These are phyloP conservation scores for Aspergillus leporis DNA, from an alignment of 495 filamentous ascomycete species.

Conservation along the genomic window DNA sequence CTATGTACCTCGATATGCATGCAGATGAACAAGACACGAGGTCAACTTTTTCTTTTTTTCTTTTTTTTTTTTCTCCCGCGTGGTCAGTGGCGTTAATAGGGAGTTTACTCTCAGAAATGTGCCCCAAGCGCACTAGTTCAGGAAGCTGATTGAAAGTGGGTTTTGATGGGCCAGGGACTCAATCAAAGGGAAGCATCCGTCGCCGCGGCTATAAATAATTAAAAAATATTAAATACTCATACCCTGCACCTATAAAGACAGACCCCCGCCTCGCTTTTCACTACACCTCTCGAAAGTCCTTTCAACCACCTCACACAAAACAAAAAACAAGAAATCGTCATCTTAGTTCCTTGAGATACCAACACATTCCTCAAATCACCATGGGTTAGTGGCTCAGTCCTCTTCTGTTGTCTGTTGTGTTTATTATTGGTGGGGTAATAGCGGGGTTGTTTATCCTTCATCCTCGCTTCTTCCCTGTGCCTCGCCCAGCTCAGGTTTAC, in stretches of 20 bases:
- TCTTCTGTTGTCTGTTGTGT: neutral
- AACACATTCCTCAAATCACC: slow-evolving; percentile 10
- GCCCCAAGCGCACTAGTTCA: slow-evolving; percentile 15
- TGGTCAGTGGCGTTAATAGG: neutral
- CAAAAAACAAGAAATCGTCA: neutral
- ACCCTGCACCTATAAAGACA: neutral
- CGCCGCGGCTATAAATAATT: neutral
- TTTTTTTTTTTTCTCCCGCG: too few relatives aligned
- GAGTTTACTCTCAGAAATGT: slow-evolving; percentile 28
- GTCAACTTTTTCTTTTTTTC: too few relatives aligned
- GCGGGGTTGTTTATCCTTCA: slow-evolving; percentile 24
- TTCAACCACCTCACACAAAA: neutral
- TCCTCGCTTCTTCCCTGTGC: neutral
- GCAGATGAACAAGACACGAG: too few relatives aligned
- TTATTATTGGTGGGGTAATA: slow-evolving; percentile 28
- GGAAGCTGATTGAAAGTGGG: neutral
- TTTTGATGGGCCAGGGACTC: neutral
- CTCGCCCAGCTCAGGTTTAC: neutral
- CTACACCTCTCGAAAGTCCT: neutral
- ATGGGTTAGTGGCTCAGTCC: slow-evolving; percentile 15
- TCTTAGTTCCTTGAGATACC: slow-evolving; percentile 5
- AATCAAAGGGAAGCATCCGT: slow-evolving; percentile 2
- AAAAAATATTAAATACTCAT: neutral
- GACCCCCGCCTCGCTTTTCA: neutral
- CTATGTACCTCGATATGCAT: neutral